Conservation (phyloP, 208 protist genomes). For the Phytomonas francai region DNA sequence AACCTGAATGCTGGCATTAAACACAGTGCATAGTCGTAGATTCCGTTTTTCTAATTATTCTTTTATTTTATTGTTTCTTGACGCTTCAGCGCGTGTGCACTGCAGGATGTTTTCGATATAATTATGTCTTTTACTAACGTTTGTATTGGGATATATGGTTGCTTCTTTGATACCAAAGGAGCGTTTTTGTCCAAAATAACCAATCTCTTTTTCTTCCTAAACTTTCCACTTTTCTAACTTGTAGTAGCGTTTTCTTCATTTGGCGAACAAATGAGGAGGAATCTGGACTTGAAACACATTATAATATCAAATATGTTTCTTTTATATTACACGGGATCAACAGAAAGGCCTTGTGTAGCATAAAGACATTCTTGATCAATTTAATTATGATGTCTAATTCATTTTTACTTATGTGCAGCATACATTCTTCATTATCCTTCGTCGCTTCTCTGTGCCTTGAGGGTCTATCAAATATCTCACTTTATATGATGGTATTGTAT, state of each 20-base stretch:
- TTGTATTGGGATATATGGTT: neutral
- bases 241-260: neutral
- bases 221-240: neutral
- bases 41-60: neutral
- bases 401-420: neutral
- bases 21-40: neutral
- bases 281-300: neutral
- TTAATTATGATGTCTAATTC: neutral
- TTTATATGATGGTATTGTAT: neutral
- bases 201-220: neutral
- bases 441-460: neutral
- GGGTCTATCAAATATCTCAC: neutral
- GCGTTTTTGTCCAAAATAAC: neutral
- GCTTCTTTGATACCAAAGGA: neutral
- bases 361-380: too few relatives aligned
- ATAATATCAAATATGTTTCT: neutral
- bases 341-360: neutral
- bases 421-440: neutral
- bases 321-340: neutral
- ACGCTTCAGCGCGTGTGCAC: neutral
- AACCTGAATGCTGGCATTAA: neutral
- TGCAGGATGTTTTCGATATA: neutral
- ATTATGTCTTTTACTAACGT: neutral
- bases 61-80: conserved; percentile 9
- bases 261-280: neutral